Percentiles rank a stretch among this genome's conserved stretches.
Evolutionary conservation across 805 yeast genomes (phyloP).

Genomic region (Schwanniomyces sp.): DNA sequence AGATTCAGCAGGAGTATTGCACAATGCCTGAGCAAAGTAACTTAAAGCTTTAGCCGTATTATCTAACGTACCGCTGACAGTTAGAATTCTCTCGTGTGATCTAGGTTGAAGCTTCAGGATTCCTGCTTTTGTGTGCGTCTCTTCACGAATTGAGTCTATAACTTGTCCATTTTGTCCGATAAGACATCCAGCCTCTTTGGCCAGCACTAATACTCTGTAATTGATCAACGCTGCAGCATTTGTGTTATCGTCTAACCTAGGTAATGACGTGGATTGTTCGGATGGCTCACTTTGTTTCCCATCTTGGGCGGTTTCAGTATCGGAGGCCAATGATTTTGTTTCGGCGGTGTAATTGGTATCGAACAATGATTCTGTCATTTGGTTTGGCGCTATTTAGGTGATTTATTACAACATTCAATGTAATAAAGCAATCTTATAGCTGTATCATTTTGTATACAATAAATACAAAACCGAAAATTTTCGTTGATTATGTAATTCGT

Average conservation of each 20-base stretch:
- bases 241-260: conserved; percentile 24
- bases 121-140: conserved; percentile 80
- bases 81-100: conserved; percentile 77
- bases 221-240: conserved; percentile 34
- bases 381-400: not conserved
- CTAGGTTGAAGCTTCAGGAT: conserved; percentile 80
- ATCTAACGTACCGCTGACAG: conserved; percentile 72
- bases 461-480: conserved; percentile 1
- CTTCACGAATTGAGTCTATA: conserved; percentile 72
- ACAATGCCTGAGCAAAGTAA: conserved; percentile 64
- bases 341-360: conserved; percentile 30
- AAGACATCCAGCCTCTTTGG: conserved; percentile 86
- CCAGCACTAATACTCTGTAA: conserved; percentile 64
- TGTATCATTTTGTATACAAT: not conserved
- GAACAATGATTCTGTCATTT: conserved; percentile 33
- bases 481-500: conserved; percentile 4
- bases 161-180: conserved; percentile 84
- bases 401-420: not conserved
- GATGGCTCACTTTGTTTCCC: not conserved
- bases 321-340: conserved; percentile 6
- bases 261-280: conserved; percentile 15
- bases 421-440: not conserved
- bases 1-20: conserved; percentile 38
- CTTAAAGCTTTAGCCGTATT: conserved; percentile 70
- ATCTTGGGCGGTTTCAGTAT: not conserved